Conservation (phyloP, 2,329 filamentous ascomycete species). For the Fusarium sp. region DNA sequence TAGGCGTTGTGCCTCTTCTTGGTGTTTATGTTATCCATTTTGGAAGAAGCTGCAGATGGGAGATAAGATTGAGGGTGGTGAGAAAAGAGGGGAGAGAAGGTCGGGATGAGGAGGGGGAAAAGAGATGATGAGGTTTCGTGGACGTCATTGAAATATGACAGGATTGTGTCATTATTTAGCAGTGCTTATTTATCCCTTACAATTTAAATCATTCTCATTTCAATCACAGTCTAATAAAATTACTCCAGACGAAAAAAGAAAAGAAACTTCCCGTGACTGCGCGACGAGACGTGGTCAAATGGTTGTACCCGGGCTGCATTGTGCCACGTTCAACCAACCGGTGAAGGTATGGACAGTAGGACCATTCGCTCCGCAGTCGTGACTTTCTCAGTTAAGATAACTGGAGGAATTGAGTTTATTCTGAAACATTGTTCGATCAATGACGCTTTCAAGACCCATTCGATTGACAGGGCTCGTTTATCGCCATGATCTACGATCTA, state of each 20-base stretch:
- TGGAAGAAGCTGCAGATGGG: background rate
- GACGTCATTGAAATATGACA: conserved; percentile 19
- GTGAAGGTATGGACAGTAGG: background rate
- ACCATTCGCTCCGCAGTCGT: background rate
- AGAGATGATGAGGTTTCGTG: conserved; percentile 4
- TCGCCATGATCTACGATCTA: background rate
- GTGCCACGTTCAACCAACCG: background rate
- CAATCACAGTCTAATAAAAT: too few relatives aligned
- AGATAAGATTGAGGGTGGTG: background rate
- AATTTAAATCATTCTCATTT: background rate
- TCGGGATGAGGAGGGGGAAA: background rate
- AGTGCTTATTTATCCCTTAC: conserved; percentile 10
- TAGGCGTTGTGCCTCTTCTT: conserved; percentile 30
- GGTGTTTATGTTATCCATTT: background rate
- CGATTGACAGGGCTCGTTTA: background rate
- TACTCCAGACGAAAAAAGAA: background rate
- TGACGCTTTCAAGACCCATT: conserved; percentile 2
- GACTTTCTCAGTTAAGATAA: background rate
- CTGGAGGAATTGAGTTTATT: background rate
- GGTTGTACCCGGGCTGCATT: background rate
- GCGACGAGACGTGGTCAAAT: background rate
- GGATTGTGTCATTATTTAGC: conserved; percentile 3
- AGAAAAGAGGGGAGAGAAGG: background rate
- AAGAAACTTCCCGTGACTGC: background rate
- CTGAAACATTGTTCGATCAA: background rate